Evolutionary conservation across 2,329 filamentous ascomycete genomes (phyloP), one percentile per base, ranked within the genome.

Genomic region (Scorias spongiosa): DNA sequence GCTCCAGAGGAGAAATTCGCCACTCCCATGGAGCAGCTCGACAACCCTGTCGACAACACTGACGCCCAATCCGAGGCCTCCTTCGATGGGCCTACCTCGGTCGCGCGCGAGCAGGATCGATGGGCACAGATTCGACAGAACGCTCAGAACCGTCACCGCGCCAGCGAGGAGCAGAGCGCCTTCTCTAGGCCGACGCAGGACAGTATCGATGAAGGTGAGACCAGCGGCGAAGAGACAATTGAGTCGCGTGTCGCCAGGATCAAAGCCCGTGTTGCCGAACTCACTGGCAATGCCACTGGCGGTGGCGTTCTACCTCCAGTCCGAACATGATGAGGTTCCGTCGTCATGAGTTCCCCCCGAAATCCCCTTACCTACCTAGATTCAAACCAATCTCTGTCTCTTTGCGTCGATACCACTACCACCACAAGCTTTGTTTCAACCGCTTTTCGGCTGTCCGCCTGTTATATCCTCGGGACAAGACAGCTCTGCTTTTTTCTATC

Each of bases 91-190:
- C 42, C 46, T 51, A 15, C 52, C 55, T 38, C 53, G 58, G 28
- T 49, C 52, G 17, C 67, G 69, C 62, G 56, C 15, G 53, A 57
- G 29, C 72, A 82, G 50, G 88, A 95, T 59, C 80, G 89, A 44
- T 98, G 91, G 91, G 89, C 89, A 1, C 86, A 93, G 63, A 95
- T 96, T 52, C 78, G 88, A 51, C 89, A 88, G 71, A 95, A 95
- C 56, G 91, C 91, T 10, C 87, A 87, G 2, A 82, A 91, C 48
- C 76, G 87, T 47, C 37, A 41, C 18, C 72, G 78, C 48, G 69
- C 76, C 38, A 78, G 75, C 43, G 81, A 86, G 52, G 78, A 84
- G 54, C 74, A 78, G 50, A 68, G 67, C 40, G 51, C 49, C 37
- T 51, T 52, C 26, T 64, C 61, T 51, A 71, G 71, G 34, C 71